Evolutionary conservation across 441 rosid species (phyloP).

Genomic region (Euphorbia celastroides): DNA sequence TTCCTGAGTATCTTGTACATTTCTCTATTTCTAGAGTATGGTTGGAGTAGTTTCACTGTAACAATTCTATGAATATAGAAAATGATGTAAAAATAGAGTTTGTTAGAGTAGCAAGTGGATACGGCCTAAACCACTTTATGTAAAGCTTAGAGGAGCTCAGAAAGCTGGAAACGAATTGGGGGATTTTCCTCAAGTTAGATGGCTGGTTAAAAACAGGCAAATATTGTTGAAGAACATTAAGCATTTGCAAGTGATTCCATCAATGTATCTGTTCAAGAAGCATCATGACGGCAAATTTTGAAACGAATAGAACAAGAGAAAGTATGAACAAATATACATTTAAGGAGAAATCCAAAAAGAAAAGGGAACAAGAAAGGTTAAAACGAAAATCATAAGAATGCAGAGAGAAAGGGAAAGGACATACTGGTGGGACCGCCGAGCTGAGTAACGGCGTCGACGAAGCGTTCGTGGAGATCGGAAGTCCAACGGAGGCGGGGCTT

Average conservation of each 20-base stretch:
- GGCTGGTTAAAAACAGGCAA: background rate
- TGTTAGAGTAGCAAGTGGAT: too few relatives aligned
- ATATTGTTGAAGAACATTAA: background rate
- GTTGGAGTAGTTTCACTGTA: too few relatives aligned
- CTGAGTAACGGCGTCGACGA: slow-evolving; percentile 79
- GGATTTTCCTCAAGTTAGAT: background rate
- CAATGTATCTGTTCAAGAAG: background rate
- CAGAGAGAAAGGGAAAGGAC: slow-evolving; percentile 16
- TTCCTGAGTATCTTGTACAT: too few relatives aligned
- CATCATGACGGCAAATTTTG: background rate
- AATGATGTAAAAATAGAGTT: too few relatives aligned
- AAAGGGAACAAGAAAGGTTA: too few relatives aligned
- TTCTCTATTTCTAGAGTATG: too few relatives aligned
- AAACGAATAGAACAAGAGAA: background rate
- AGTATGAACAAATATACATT: background rate
- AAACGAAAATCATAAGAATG: too few relatives aligned
- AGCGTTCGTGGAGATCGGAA: slow-evolving; percentile 81
- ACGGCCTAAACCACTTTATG: background rate
- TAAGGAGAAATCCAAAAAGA: background rate
- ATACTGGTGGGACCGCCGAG: slow-evolving; percentile 85
- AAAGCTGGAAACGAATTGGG: background rate
- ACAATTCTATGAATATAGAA: too few relatives aligned
- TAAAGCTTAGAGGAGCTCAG: background rate
- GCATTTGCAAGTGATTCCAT: background rate
- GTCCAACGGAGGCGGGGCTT: slow-evolving; percentile 95